Conservation (phyloP, 1,284 basidiomycete genomes). For the Thecaphora thlaspeos region DNA sequence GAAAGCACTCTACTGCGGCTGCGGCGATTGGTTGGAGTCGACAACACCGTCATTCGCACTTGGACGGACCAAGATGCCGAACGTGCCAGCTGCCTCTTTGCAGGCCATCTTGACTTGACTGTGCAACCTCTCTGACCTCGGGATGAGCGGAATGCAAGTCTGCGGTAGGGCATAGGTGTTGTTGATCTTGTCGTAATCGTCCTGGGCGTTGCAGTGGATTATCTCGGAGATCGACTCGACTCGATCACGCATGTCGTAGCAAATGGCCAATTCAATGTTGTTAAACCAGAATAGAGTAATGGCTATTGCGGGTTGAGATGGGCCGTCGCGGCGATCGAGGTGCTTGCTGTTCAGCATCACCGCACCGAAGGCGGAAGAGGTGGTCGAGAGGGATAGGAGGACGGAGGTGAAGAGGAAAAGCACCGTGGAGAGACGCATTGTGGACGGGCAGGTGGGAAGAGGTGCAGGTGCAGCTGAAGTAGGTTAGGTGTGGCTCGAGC, state of each 20-base stretch:
- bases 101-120: background rate
- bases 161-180: slow-evolving; percentile 27
- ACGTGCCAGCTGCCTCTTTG: background rate
- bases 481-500: too few species aligned
- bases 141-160: slow-evolving; percentile 22
- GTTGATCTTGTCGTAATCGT: slow-evolving; percentile 22
- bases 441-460: too few species aligned
- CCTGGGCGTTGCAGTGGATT: slow-evolving; percentile 23
- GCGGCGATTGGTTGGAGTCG: too few species aligned
- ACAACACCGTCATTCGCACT: too few species aligned
- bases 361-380: too few species aligned
- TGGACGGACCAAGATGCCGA: background rate
- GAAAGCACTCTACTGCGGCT: too few species aligned
- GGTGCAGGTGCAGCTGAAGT: too few species aligned
- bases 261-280: background rate
- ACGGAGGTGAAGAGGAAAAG: too few species aligned
- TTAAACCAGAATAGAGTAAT: background rate
- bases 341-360: too few species aligned
- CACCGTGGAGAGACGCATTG: too few species aligned
- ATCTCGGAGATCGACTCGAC: slow-evolving; percentile 1
- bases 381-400: too few species aligned
- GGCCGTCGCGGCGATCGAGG: too few species aligned
- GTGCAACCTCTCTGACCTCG: background rate
- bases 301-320: background rate
- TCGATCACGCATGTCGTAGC: background rate